Conservation (phyloP, 495 filamentous ascomycete species). For the Lophium mytilinum region DNA sequence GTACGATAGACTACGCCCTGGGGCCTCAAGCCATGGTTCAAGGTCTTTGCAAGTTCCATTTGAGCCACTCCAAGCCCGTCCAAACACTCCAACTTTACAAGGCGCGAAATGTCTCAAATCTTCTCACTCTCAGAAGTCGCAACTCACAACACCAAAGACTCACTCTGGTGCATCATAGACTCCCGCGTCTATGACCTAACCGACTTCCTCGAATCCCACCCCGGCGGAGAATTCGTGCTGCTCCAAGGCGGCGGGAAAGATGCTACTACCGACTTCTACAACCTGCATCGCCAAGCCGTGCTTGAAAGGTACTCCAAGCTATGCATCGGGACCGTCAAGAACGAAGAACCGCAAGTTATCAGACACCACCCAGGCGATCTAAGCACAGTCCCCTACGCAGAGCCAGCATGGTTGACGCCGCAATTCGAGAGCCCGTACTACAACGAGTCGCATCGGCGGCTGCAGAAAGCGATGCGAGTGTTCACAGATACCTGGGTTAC, state of each 20-base stretch:
- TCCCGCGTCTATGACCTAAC: conserved; percentile 87
- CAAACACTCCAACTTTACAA: too few species aligned
- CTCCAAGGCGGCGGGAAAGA: conserved; percentile 77
- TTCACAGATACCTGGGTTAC: conserved; percentile 65
- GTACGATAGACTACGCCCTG: too few species aligned
- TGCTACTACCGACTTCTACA: conserved; percentile 84
- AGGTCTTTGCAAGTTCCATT: too few species aligned
- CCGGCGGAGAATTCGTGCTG: conserved; percentile 75
- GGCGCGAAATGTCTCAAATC: conserved; percentile 18
- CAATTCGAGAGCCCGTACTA: conserved; percentile 78
- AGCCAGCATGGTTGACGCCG: conserved; percentile 71
- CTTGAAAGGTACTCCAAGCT: conserved; percentile 66
- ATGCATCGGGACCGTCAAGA: conserved; percentile 64
- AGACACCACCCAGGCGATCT: conserved; percentile 61
- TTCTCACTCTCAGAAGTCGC: conserved; percentile 71
- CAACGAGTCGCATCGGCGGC: conserved; percentile 61
- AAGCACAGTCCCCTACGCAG: conserved; percentile 72
- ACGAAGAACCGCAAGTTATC: conserved; percentile 67
- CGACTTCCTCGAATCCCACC: conserved; percentile 86
- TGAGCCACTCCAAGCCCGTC: too few species aligned
- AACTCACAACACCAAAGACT: conserved; percentile 73
- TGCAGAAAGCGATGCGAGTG: conserved; percentile 64
- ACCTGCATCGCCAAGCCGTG: conserved; percentile 87
- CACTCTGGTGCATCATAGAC: conserved; percentile 68
- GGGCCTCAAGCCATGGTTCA: too few species aligned